Base-by-base conservation (phyloP, 805 yeast species). In the Nakazawaea siamensis region DNA sequence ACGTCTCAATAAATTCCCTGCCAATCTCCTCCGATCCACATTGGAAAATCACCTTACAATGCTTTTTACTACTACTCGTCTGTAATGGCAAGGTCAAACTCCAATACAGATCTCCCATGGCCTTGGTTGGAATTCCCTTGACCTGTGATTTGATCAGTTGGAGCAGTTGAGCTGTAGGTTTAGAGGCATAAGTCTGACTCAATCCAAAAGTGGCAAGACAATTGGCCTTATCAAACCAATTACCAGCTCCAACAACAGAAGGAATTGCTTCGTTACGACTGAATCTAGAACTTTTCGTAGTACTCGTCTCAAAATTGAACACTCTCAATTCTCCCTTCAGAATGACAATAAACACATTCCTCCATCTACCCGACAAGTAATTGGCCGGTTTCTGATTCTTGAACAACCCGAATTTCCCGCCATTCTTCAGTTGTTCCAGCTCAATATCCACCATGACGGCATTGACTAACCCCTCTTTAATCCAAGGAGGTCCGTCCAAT, bases 401-500 rank as follows among this genome's bases (percentile, higher is more conserved):
- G 17, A 5, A 10, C 18, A 15, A 27, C 9, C 12, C 17, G 17
- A 14, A 12, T 14, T 7, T 5, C 12, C 10, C 8, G 27, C 8
- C 6, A 24, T 24, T 24, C 8, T 9, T 9, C 7, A 18, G 18
- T 6, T 12, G 6, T 6, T 5, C n/a, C 17, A n/a, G 29, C 61
- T 54, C 35, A 52, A 43, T 18, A 61, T 44, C 42, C 8, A 44
- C 41, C 14, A 51, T 25, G 4, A 50, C 23, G 5, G 46, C 50
- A 18, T 69, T 63, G 44, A 77, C 60, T 24, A 81, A 48, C 1
- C 92, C 90, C 55, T 81, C 90, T 49, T 81, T 78, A 38, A 77
- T 66, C 74, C 84, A 81, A 1, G 92, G 90, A 1, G 88, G 76
- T 1, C 90, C 90, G 34, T 68, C 67, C 30, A 75, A 60, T 47